Base-by-base conservation (phyloP, 1,284 basidiomycete species). In the Farysia itapuensis region DNA sequence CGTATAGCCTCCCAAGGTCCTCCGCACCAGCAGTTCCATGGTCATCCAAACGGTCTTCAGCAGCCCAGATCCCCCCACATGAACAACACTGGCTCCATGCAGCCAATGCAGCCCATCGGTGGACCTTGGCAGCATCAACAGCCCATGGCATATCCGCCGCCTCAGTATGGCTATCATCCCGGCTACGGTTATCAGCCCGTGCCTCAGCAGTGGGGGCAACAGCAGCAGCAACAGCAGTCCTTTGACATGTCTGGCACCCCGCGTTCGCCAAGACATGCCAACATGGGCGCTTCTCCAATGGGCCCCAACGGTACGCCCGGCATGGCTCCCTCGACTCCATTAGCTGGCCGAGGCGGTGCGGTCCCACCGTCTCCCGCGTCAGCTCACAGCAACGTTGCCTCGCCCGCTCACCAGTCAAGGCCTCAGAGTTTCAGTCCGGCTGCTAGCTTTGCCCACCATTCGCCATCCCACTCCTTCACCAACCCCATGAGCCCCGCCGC, bases 401-500 rank as follows among this genome's bases (percentile, higher is more conserved):
- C 67, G 38, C 64, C 71, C 23, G 26, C 56, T 16, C 57, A 57
- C 33, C 56, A 57, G 39, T 43, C 43, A n/a, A 46, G 60, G 12
- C 45, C 63, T 25, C 59, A 45, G 43, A 46, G 43, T 41, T 59
- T 66, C 56, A 45, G 40, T 38, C 53, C 57, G 22, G 41, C 47
- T 14, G 45, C 43, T 24, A 47, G 41, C 58, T 59, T 48, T 25
- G 49, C 43, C 32, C 50, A 59, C 32, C 64, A 66, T 53, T 68
- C 61, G 35, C 68, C 67, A 4, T 67, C 58, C 44, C 58, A 59
- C 51, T 70, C 70, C 24, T 67, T 71, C 48, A 53, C 50, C 51
- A 67, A 67, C 46, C 51, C 70, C 16, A 76, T 74, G 72, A 76
- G 71, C 41, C 68, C 72, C 6, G 49, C 72, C 21, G 74, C 74